A percentile compares a stretch with the other conserved stretches of the same genome.
Conservation (phyloP, 1,284 basidiomycete genomes). For the Moesziomyces sp. region DNA sequence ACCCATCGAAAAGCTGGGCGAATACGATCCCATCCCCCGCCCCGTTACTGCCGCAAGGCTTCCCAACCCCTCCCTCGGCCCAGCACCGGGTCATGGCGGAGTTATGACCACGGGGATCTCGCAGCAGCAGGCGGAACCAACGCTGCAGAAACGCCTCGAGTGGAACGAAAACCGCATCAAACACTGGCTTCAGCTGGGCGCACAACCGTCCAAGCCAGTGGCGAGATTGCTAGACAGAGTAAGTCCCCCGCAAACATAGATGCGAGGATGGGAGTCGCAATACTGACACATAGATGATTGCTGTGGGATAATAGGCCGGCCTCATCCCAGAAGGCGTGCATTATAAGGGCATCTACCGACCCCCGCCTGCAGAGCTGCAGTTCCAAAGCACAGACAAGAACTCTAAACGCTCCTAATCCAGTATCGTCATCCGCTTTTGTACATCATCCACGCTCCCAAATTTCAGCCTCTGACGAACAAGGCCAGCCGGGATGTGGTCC, state of each 20-base stretch:
- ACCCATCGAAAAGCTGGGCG: constrained; percentile 87
- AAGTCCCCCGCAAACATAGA: constrained; percentile 66
- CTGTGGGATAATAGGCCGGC: constrained; percentile 37
- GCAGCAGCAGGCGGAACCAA: constrained; percentile 3
- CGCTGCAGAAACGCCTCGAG: constrained; percentile 78
- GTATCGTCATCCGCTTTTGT: too few relatives aligned
- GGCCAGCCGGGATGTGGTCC: too few relatives aligned
- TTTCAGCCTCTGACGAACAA: too few relatives aligned
- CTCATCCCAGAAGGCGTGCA: constrained; percentile 52
- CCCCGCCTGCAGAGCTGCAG: constrained; percentile 10
- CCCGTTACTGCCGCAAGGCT: constrained; percentile 8
- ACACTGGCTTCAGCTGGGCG: constrained; percentile 88
- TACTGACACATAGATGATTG: not conserved
- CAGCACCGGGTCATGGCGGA: constrained; percentile 40
- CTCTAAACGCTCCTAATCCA: not conserved
- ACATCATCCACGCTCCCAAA: not conserved
- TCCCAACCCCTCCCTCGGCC: constrained; percentile 22
- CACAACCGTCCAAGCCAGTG: constrained; percentile 82
- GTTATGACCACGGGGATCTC: constrained; percentile 53
- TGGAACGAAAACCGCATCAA: constrained; percentile 90
- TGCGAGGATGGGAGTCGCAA: too few relatives aligned
- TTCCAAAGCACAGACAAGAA: not conserved
- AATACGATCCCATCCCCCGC: constrained; percentile 79
- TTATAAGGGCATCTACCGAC: constrained; percentile 59
- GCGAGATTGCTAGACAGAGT: constrained; percentile 83